Evolutionary conservation across 192 early-diverging fungal species (phyloP).

Genomic region (Geosiphon pyriformis): DNA sequence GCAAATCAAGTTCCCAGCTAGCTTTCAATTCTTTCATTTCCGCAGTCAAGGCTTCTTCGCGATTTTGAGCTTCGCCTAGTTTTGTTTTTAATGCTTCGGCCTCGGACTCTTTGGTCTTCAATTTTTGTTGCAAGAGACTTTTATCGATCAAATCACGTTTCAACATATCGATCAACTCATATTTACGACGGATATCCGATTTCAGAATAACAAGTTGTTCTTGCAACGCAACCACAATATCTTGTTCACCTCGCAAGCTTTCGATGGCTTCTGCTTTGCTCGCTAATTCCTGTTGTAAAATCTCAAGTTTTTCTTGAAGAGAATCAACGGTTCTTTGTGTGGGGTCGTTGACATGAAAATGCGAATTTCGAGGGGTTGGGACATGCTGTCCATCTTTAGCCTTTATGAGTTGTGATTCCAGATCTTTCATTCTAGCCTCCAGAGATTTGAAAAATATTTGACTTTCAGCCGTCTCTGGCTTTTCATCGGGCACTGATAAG

Average conservation of each 20-base stretch:
- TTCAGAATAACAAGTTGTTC: constrained; percentile 14
- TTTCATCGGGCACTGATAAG: constrained; percentile 1
- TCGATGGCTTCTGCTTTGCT: neutral
- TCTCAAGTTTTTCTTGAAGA: constrained; percentile 9
- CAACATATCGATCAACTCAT: constrained; percentile 21
- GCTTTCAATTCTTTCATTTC: constrained; percentile 19
- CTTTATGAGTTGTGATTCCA: constrained; percentile 15
- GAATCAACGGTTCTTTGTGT: constrained; percentile 3
- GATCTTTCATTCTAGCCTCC: constrained; percentile 12
- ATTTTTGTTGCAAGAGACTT: constrained; percentile 8
- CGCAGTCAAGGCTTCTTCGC: constrained; percentile 10
- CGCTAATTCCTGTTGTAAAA: constrained; percentile 17
- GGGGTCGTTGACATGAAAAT: neutral
- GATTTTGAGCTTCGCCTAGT: constrained; percentile 19
- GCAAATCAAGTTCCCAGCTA: neutral
- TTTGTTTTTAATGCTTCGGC: constrained; percentile 9
- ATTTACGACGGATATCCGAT: constrained; percentile 13
- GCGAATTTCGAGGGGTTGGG: constrained; percentile 7
- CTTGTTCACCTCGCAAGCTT: constrained; percentile 18
- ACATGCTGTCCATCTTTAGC: constrained; percentile 11
- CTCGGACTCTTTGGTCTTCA: constrained; percentile 18
- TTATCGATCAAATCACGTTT: constrained; percentile 24
- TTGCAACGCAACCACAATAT: constrained; percentile 10
- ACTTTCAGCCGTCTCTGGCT: neutral
- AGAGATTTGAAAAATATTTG: neutral